Evolutionary conservation across 352 stramenopile genomes (phyloP).

Genomic region (Blastocystis sp.): DNA sequence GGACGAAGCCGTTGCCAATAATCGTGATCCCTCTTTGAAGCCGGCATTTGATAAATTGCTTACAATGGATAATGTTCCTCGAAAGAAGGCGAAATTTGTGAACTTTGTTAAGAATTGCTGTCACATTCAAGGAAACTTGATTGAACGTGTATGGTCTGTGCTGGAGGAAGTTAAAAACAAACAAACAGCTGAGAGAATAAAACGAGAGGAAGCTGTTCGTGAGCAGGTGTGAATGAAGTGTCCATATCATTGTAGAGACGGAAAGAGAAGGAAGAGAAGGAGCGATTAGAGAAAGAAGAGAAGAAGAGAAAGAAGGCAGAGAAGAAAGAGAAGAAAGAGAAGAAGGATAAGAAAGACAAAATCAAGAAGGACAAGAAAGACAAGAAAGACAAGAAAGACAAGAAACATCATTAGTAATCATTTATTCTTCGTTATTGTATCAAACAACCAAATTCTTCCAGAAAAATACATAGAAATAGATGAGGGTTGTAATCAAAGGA

Average conservation of each 20-base stretch:
- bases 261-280: slow-evolving; percentile 56
- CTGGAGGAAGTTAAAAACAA: slow-evolving; percentile 53
- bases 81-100: slow-evolving; percentile 58
- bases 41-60: slow-evolving; percentile 13
- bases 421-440: slow-evolving; percentile 10
- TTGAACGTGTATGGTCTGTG: slow-evolving; percentile 56
- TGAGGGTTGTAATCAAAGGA: not conserved
- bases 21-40: slow-evolving; percentile 45
- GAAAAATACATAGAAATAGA: not conserved
- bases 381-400: slow-evolving; percentile 49
- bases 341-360: slow-evolving; percentile 27
- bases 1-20: slow-evolving; percentile 43
- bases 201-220: slow-evolving; percentile 38
- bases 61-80: slow-evolving; percentile 50
- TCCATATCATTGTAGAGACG: not conserved
- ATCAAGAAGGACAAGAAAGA: slow-evolving; percentile 8
- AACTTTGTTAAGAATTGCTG: slow-evolving; percentile 62
- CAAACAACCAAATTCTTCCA: slow-evolving; percentile 30
- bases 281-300: slow-evolving; percentile 36
- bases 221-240: slow-evolving; percentile 8
- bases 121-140: slow-evolving; percentile 20
- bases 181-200: slow-evolving; percentile 30
- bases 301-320: slow-evolving; percentile 19
- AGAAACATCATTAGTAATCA: slow-evolving; percentile 18
- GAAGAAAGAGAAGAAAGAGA: slow-evolving; percentile 28